Conservation (phyloP, 2,329 filamentous ascomycete species). For the Alternaria solani region DNA sequence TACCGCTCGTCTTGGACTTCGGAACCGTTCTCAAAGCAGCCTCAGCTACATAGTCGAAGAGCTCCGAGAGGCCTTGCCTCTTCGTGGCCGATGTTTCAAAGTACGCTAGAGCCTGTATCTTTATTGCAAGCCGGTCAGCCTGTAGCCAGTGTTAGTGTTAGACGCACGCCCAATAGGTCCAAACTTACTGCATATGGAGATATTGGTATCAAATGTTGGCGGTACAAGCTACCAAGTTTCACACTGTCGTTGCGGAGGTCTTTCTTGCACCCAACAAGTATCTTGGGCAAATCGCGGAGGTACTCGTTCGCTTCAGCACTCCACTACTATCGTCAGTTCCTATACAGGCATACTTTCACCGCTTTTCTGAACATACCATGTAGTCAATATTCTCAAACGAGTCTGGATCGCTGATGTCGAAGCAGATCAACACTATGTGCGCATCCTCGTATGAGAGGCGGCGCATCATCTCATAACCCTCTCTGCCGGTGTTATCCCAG, state of each 20-base stretch:
- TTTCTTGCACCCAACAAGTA: conserved; percentile 29
- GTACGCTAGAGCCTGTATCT: conserved; percentile 24
- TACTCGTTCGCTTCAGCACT: conserved; percentile 18
- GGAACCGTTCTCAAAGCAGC: neutral
- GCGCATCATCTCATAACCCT: conserved; percentile 5
- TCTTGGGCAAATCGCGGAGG: conserved; percentile 17
- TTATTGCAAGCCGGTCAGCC: conserved; percentile 23
- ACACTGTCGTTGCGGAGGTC: conserved; percentile 10
- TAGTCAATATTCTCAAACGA: conserved; percentile 22
- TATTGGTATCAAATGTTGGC: neutral
- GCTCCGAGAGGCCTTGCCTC: conserved; percentile 15
- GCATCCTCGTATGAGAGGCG: conserved; percentile 7
- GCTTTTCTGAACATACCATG: conserved; percentile 10
- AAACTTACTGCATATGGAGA: neutral
- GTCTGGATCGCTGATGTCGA: conserved; percentile 19
- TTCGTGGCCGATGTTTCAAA: conserved; percentile 26
- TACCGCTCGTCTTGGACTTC: neutral
- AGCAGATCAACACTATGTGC: conserved; percentile 25
- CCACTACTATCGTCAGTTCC: conserved; percentile 14
- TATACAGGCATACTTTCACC: neutral
- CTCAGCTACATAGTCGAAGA: conserved; percentile 23
- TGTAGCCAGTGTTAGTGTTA: neutral
- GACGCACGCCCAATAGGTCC: neutral
- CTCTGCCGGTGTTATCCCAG: conserved; percentile 13
- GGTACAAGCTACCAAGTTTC: neutral